Percentiles rank a stretch among this genome's conserved stretches.
Evolutionary conservation across 1,139 yeast genomes (phyloP).

Genomic region (Geotrichum citri-aurantii): DNA sequence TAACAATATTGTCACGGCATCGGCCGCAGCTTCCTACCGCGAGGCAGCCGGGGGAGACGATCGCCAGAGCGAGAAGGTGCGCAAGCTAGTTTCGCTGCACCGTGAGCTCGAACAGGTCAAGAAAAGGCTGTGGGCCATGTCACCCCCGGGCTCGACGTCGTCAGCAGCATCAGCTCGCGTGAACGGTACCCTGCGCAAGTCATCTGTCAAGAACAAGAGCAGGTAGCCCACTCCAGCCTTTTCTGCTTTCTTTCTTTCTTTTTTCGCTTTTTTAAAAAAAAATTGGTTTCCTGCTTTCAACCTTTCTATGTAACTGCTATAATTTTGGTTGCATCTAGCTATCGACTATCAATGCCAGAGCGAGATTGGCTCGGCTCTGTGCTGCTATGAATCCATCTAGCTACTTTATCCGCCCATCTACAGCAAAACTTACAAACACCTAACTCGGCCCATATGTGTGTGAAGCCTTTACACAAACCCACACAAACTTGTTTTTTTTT

Average conservation of each 20-base stretch:
- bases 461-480: neutral
- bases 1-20: conserved; percentile 23
- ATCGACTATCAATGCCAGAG: neutral
- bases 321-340: neutral
- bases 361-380: neutral
- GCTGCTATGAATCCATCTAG: neutral
- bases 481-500: neutral
- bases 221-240: neutral
- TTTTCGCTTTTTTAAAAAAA: no score
- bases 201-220: neutral
- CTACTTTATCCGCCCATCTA: neutral
- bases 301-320: neutral
- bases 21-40: neutral
- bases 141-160: conserved; percentile 3
- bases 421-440: neutral
- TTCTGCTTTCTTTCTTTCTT: neutral
- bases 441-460: neutral
- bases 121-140: conserved; percentile 34
- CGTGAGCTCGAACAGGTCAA: conserved; percentile 38
- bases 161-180: neutral
- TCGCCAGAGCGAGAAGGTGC: conserved; percentile 11
- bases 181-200: neutral
- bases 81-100: conserved; percentile 36
- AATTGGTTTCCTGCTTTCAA: no score
- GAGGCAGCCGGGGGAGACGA: conserved; percentile 14